A percentile compares a stretch with the other conserved stretches of the same genome.
Evolutionary conservation across 106 monocot genomes (phyloP).

Genomic region (Cymbidium sinense): DNA sequence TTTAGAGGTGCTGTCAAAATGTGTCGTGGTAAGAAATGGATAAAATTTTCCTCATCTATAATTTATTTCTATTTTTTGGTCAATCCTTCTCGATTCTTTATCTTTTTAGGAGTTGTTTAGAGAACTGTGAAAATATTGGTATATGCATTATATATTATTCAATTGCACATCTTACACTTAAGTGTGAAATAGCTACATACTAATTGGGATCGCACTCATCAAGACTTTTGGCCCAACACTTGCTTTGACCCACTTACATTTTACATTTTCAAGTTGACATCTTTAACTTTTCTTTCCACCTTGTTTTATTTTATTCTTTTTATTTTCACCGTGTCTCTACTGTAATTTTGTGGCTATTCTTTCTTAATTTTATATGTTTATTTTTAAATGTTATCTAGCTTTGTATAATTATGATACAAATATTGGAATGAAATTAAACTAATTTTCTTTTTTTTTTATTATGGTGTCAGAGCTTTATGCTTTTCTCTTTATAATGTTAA

Average conservation of each 20-base stretch:
- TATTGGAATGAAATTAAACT: no score
- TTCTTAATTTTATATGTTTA: no score
- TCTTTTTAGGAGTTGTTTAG: neutral
- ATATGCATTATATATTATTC: neutral
- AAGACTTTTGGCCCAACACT: neutral
- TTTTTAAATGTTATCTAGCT: no score
- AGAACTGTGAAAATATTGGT: neutral
- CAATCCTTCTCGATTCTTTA: neutral
- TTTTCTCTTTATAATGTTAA: no score
- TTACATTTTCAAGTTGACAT: neutral
- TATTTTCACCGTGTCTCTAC: no score
- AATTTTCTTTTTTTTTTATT: no score
- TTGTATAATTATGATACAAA: no score
- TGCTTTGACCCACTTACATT: neutral
- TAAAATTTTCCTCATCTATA: neutral
- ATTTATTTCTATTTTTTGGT: neutral
- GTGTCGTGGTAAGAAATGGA: constrained; percentile 70
- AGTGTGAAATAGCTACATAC: neutral
- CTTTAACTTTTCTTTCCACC: neutral
- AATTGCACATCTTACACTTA: neutral
- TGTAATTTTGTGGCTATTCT: no score
- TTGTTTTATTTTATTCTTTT: no score
- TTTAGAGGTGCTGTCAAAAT: constrained; percentile 96
- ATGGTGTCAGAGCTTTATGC: no score
- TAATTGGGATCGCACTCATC: neutral